Base-by-base conservation (phyloP, 306 rosid genomes). In the Vigna hirtella region DNA sequence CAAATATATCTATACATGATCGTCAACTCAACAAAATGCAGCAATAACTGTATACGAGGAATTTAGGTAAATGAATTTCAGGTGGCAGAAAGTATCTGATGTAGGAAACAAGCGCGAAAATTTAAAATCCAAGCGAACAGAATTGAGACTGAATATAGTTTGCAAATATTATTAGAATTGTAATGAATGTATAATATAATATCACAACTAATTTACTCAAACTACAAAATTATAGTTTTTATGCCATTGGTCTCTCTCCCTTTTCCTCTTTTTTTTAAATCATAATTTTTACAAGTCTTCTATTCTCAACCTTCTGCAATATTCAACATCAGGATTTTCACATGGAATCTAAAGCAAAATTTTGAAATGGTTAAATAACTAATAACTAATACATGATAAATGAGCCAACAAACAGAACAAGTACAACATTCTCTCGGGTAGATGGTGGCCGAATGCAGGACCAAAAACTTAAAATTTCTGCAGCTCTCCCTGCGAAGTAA, bases 381-480 rank as follows among this genome's bases (percentile, higher is more conserved):
- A 30, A 28, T 28, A 30, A 0, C 34, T 30, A 30, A 76, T 88
- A 90, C 92, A 90, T 74, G 74, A 77, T 58, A 77, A 84, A 61
- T 48, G 77, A 75, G 92, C 74, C 67, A 84, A 85, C 79, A 55
- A 79, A 84, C 75, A 70, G 77, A 61, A 76, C 47, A 72, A 76
- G 85, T 87, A 85, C 89, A 87, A 87, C 91, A 86, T 50, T 75
- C 80, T 83, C 87, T 79, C 57, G 58, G 80, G 70, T 74, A 50
- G n/a, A 53, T 69, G 82, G 79, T 66, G 84, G 80, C 82, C 70
- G 74, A 77, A 81, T 73, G 89, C 81, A 83, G 80, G 77, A 76
- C 77, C 86, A 83, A 47, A 26, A 34, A 81, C 76, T 69, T 78
- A 42, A 73, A 88, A 48, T 58, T 24, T 82, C 79, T 72, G 79